These are phyloP conservation scores for Clavispora fructus DNA, from an alignment of 805 yeast species.

Conservation along the genomic window DNA sequence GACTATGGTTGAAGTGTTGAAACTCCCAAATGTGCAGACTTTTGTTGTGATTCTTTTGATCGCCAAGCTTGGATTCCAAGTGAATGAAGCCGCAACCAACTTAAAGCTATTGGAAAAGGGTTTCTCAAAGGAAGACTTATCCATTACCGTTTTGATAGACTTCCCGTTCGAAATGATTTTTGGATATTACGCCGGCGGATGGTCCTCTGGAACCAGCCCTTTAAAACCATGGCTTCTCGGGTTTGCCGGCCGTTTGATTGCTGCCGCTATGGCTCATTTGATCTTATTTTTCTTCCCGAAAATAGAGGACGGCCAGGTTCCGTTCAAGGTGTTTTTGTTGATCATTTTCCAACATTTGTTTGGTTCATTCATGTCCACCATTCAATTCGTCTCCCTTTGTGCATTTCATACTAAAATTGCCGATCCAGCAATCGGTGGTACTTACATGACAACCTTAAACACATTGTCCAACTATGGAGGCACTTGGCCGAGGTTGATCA, in stretches of 20 bases:
- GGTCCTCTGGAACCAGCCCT: slow-evolving; percentile 79
- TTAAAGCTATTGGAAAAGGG: slow-evolving; percentile 88
- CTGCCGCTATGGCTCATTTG: slow-evolving; percentile 72
- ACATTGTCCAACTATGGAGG: slow-evolving; percentile 93
- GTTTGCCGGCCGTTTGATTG: slow-evolving; percentile 70
- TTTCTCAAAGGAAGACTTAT: slow-evolving; percentile 85
- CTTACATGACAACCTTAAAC: slow-evolving; percentile 94
- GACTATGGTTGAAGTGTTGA: slow-evolving; percentile 66
- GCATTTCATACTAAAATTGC: slow-evolving; percentile 96
- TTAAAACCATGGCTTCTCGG: slow-evolving; percentile 88
- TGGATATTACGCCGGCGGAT: slow-evolving; percentile 92
- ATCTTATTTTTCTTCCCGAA: slow-evolving; percentile 70
- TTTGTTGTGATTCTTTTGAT: slow-evolving; percentile 70
- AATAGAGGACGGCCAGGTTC: slow-evolving; percentile 35
- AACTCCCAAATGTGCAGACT: slow-evolving; percentile 64
- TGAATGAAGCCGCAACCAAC: slow-evolving; percentile 93
- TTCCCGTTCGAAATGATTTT: slow-evolving; percentile 94
- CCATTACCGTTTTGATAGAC: slow-evolving; percentile 86
- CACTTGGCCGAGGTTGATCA: slow-evolving; percentile 91
- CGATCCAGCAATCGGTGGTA: slow-evolving; percentile 94
- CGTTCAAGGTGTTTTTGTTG: slow-evolving; percentile 53
- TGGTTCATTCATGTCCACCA: slow-evolving; percentile 88
- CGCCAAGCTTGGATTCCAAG: slow-evolving; percentile 90
- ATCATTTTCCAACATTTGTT: slow-evolving; percentile 79
- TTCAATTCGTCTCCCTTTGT: slow-evolving; percentile 89